phyloP scores from a whole-genome alignment of 352 stramenopile genomes.

The Globisporangium canariense region DNA sequence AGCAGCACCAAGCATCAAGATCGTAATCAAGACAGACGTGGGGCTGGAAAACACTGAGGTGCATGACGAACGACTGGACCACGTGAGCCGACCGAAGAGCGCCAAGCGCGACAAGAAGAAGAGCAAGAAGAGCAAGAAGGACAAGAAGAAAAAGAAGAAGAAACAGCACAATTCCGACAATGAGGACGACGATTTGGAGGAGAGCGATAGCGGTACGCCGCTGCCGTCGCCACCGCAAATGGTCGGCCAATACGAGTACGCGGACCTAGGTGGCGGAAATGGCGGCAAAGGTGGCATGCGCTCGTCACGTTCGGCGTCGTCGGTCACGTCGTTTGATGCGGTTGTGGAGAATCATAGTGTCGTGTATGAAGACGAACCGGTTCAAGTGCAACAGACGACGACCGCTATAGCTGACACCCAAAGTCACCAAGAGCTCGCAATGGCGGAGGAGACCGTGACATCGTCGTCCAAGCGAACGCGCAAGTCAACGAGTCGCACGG shows the following conservation, averaged over 20 bases:
- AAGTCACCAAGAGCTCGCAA: neutral
- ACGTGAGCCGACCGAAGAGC: constrained; percentile 1
- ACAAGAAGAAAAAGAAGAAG: constrained; percentile 45
- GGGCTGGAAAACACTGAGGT: neutral
- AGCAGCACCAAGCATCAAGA: constrained; percentile 4
- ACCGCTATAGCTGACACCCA: neutral
- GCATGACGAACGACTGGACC: neutral
- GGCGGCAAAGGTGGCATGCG: neutral
- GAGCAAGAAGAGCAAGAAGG: constrained; percentile 56
- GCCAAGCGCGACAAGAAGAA: constrained; percentile 25
- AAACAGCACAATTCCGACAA: constrained; percentile 35
- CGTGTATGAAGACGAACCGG: constrained; percentile 4
- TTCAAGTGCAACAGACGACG: neutral
- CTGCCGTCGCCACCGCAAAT: constrained; percentile 46
- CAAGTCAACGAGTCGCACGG: constrained; percentile 6
- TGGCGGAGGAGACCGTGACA: constrained; percentile 1
- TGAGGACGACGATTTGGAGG: constrained; percentile 38
- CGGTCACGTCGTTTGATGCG: constrained; percentile 12
- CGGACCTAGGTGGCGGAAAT: constrained; percentile 17
- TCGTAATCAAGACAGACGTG: constrained; percentile 13
- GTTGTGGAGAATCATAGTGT: neutral
- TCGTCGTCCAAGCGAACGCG: constrained; percentile 10
- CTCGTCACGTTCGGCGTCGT: constrained; percentile 2
- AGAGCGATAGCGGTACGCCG: constrained; percentile 38
- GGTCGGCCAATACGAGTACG: constrained; percentile 39